phyloP scores from a whole-genome alignment of 192 early-diverging fungal genomes.

The Globomyces pollinis-pini region DNA sequence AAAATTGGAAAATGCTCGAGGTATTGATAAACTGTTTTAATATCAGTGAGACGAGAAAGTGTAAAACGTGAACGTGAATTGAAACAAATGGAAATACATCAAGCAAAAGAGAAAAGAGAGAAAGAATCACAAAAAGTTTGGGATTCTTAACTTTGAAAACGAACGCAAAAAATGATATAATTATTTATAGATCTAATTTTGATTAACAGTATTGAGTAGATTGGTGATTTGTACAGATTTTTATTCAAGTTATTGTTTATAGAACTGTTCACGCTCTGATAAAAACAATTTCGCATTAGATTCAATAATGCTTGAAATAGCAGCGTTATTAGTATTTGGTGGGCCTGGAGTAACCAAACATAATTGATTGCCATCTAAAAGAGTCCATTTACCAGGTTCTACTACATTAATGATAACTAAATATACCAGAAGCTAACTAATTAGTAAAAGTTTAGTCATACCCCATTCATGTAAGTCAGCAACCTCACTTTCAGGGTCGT shows the following conservation, averaged over 20 bases:
- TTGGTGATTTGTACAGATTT: no score
- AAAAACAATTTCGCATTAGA: no score
- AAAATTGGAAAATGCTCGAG: constrained; percentile 27
- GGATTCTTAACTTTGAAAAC: neutral
- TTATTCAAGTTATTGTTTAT: no score
- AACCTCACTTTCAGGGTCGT: neutral
- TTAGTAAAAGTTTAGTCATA: no score
- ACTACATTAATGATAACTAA: no score
- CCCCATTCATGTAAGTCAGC: neutral
- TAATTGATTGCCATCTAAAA: neutral
- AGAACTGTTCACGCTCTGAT: no score
- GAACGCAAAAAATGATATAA: neutral
- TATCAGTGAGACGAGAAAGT: neutral
- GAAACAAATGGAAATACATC: no score
- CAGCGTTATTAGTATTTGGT: no score
- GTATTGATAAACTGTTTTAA: constrained; percentile 9
- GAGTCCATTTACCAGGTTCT: neutral
- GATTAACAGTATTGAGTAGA: no score
- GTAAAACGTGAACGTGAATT: neutral
- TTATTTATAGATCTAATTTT: no score
- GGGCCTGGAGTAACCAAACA: neutral
- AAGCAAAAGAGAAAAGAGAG: constrained; percentile 2
- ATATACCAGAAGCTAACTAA: no score
- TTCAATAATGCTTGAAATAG: no score
- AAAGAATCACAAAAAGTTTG: neutral